A percentile compares a stretch with the other conserved stretches of the same genome.
Evolutionary conservation across 164 flowering plant genomes (phyloP).

Genomic region (Nymphaea thermarum): DNA sequence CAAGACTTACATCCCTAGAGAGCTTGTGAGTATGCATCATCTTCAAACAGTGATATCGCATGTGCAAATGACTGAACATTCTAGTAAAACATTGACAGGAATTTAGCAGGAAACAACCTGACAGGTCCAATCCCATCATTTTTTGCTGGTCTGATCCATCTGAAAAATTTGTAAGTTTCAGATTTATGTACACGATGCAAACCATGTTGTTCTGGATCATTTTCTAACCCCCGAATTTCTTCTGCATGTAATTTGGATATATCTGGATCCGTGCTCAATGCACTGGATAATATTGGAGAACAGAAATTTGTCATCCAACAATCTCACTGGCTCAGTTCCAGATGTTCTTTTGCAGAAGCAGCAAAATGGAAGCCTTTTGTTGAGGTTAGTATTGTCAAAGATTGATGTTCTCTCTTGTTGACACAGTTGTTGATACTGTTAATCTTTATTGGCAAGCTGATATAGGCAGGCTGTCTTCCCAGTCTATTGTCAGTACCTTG

Average conservation of each 20-base stretch:
- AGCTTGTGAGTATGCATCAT: conserved; percentile 22
- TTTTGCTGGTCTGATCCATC: conserved; percentile 10
- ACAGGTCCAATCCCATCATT: conserved; percentile 26
- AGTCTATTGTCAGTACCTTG: no score
- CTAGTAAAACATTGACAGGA: background rate
- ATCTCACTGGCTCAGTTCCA: background rate
- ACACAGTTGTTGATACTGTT: no score
- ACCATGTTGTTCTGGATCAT: background rate
- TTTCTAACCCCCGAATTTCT: background rate
- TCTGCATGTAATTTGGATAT: background rate
- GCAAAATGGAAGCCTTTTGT: background rate
- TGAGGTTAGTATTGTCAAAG: background rate
- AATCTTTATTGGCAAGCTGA: no score
- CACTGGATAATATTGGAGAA: background rate
- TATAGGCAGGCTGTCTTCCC: no score
- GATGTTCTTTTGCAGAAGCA: background rate
- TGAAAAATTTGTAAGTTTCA: conserved; percentile 21
- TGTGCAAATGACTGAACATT: background rate
- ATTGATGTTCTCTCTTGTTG: no score
- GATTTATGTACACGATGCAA: no score
- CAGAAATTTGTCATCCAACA: background rate
- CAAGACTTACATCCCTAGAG: conserved; percentile 17
- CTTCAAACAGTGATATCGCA: background rate
- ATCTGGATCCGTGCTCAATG: background rate
- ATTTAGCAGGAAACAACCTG: conserved; percentile 23